phyloP scores from a whole-genome alignment of 208 protist genomes.

The Balamuthia mandrillaris region DNA sequence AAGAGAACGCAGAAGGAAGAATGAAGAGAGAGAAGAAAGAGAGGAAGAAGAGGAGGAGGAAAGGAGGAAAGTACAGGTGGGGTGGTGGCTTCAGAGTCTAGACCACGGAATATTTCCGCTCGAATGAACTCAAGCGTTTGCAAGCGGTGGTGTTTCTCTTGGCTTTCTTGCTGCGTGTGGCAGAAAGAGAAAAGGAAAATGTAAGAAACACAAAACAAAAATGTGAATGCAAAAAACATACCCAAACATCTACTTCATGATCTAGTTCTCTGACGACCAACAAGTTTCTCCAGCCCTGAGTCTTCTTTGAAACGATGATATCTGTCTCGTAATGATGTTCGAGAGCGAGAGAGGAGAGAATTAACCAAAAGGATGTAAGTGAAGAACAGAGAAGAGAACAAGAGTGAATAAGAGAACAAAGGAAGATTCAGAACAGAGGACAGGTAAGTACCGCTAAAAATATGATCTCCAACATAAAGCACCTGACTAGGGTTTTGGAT shows the following conservation, averaged over 20 bases:
- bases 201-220: neutral
- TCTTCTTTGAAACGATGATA: constrained; percentile 59
- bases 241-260: constrained; percentile 38
- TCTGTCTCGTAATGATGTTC: no score
- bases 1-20: neutral
- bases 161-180: neutral
- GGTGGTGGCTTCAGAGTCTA: constrained; percentile 31
- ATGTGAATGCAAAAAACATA: neutral
- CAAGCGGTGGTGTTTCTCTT: constrained; percentile 26
- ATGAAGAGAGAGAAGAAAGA: neutral
- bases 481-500: neutral
- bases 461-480: constrained; percentile 55
- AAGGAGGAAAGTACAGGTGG: constrained; percentile 23
- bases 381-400: no score
- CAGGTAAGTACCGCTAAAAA: no score
- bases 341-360: no score
- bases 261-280: constrained; percentile 47
- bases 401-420: no score
- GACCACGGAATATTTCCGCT: constrained; percentile 48
- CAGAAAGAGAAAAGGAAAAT: neutral
- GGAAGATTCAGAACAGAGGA: no score
- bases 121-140: constrained; percentile 51
- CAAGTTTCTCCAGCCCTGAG: constrained; percentile 53
- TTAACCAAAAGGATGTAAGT: no score
- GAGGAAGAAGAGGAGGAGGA: neutral